Percentiles rank a stretch among this genome's conserved stretches.
Conservation (phyloP, 208 protist species). For the Crithidia expoeki region DNA sequence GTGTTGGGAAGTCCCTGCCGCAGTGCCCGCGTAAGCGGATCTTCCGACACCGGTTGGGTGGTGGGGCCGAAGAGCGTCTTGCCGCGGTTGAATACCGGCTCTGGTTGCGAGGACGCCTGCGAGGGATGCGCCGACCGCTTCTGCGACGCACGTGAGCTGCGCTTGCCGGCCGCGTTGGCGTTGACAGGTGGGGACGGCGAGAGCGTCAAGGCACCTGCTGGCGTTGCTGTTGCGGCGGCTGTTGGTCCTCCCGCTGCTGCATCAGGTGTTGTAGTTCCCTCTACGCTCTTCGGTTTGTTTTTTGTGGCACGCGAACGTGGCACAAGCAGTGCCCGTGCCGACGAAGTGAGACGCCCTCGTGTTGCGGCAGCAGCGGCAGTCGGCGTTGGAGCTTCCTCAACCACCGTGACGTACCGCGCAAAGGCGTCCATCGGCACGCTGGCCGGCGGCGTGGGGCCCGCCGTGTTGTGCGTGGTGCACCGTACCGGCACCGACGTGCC, state of each 20-base stretch:
- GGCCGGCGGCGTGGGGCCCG: slow-evolving; percentile 26
- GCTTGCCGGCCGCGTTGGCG: not conserved
- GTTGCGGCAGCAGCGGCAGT: not conserved
- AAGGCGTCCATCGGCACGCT: slow-evolving; percentile 62
- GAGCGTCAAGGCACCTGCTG: not conserved
- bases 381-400: slow-evolving; percentile 26
- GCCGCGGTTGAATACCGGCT: not conserved
- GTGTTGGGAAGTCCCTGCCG: slow-evolving; percentile 7
- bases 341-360: not conserved
- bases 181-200: slow-evolving; percentile 3
- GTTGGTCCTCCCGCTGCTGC: not conserved
- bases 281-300: not conserved
- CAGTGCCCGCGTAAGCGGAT: slow-evolving; percentile 32
- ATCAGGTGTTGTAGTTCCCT: not conserved
- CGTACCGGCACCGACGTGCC: slow-evolving; percentile 6
- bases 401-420: slow-evolving; percentile 57
- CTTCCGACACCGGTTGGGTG: slow-evolving; percentile 2
- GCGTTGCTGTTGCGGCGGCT: not conserved
- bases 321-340: not conserved
- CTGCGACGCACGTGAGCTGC: not conserved
- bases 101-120: not conserved
- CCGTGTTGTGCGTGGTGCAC: not conserved
- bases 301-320: not conserved
- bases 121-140: slow-evolving; percentile 8
- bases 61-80: not conserved